Evolutionary conservation across 176 grass and related monocot species (phyloP).

Genomic region (Poa pratensis): DNA sequence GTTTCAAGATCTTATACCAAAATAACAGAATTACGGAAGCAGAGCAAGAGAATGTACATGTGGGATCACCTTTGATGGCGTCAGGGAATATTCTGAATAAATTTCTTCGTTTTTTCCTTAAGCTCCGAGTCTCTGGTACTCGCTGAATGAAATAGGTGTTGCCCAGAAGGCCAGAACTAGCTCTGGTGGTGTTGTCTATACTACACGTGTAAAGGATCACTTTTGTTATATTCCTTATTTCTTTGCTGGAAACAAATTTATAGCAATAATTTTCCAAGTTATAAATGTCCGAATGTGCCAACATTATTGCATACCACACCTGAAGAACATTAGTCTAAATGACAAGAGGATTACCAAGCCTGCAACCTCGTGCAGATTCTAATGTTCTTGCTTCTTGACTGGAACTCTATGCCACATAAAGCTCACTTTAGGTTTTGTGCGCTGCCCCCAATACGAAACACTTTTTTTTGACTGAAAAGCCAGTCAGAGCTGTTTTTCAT

Average conservation of each 20-base stretch:
- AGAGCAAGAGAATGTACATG: constrained; percentile 7
- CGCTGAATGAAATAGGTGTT: constrained; percentile 30
- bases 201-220: constrained; percentile 21
- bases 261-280: neutral
- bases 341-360: neutral
- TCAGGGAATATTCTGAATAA: constrained; percentile 44
- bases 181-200: constrained; percentile 20
- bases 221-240: constrained; percentile 21
- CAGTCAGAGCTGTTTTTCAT: no score
- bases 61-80: neutral
- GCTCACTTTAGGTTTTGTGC: no score
- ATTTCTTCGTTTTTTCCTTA: constrained; percentile 15
- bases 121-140: constrained; percentile 27
- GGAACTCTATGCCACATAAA: neutral
- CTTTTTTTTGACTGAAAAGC: no score
- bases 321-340: neutral
- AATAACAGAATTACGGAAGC: constrained; percentile 34
- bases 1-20: constrained; percentile 20
- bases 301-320: neutral
- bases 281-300: neutral
- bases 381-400: neutral
- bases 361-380: neutral
- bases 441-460: no score
- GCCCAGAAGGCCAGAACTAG: neutral
- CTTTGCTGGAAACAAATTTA: neutral